phyloP scores from a whole-genome alignment of 192 early-diverging fungal species.

The Radiomyces spectabilis region DNA sequence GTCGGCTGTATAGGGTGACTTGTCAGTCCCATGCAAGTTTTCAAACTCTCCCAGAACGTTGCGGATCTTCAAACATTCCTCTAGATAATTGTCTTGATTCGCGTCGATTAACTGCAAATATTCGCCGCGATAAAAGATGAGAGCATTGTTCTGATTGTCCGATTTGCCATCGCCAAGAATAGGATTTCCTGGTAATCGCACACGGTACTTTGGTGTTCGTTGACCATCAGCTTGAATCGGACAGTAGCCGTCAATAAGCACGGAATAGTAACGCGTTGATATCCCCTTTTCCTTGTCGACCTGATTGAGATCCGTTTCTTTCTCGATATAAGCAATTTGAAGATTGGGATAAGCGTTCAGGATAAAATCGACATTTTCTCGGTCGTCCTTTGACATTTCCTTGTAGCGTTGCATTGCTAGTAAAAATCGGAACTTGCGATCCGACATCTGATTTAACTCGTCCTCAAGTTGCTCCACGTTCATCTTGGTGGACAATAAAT shows the following conservation, averaged over 20 bases:
- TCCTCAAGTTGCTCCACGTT: slow-evolving; percentile 40
- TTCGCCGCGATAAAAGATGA: slow-evolving; percentile 83
- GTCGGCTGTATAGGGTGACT: slow-evolving; percentile 69
- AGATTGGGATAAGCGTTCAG: slow-evolving; percentile 69
- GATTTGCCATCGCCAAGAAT: slow-evolving; percentile 92
- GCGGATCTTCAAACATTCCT: slow-evolving; percentile 83
- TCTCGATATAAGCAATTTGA: slow-evolving; percentile 76
- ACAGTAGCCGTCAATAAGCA: slow-evolving; percentile 76
- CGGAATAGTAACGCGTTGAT: slow-evolving; percentile 45
- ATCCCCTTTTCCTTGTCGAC: slow-evolving; percentile 51
- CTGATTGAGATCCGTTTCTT: slow-evolving; percentile 34
- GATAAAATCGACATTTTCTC: slow-evolving; percentile 66
- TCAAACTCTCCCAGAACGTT: slow-evolving; percentile 86
- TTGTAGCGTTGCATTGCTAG: slow-evolving; percentile 79
- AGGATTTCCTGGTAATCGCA: slow-evolving; percentile 76
- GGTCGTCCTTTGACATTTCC: slow-evolving; percentile 73
- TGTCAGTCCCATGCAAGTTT: slow-evolving; percentile 51
- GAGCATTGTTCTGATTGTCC: slow-evolving; percentile 83
- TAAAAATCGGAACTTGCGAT: slow-evolving; percentile 76
- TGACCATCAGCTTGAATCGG: slow-evolving; percentile 55
- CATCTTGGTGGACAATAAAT: slow-evolving; percentile 31
- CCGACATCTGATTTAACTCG: slow-evolving; percentile 59
- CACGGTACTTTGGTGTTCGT: slow-evolving; percentile 70
- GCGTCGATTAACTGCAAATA: slow-evolving; percentile 84
- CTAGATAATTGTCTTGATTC: slow-evolving; percentile 90